These are phyloP conservation scores for Turritis glabra DNA, from an alignment of 345 rosid species.

Conservation along the genomic window DNA sequence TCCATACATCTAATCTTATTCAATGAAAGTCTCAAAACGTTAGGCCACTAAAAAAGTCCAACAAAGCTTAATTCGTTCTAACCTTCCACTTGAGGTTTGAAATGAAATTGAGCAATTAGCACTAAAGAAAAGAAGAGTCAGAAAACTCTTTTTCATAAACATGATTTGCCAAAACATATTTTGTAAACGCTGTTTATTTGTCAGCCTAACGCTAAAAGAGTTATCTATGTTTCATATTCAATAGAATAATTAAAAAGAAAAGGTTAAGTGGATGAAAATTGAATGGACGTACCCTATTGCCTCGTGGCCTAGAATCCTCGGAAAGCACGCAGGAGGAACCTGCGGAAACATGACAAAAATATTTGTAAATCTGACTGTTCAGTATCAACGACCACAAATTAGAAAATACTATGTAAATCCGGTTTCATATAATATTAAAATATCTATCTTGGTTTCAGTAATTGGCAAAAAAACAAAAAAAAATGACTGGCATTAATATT, in stretches of 20 bases:
- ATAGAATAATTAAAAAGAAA: background rate
- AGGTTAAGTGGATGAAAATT: background rate
- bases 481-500: too few relatives aligned
- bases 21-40: background rate
- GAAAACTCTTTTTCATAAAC: background rate
- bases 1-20: background rate
- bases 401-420: background rate
- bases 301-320: conserved; percentile 89
- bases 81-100: background rate
- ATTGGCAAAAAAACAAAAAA: too few relatives aligned
- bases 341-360: conserved; percentile 30
- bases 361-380: background rate
- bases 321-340: conserved; percentile 72
- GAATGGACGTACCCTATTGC: conserved; percentile 63
- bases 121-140: background rate
- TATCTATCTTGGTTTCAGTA: background rate
- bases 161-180: background rate
- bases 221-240: background rate
- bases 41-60: conserved; percentile 15
- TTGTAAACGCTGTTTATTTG: background rate
- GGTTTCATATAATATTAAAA: background rate
- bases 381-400: conserved; percentile 12
- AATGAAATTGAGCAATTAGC: background rate
- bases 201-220: background rate
- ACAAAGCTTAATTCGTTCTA: background rate